Evolutionary conservation across 345 rosid species (phyloP), one percentile per base, ranked within the genome.

Genomic region (Viola odorata): DNA sequence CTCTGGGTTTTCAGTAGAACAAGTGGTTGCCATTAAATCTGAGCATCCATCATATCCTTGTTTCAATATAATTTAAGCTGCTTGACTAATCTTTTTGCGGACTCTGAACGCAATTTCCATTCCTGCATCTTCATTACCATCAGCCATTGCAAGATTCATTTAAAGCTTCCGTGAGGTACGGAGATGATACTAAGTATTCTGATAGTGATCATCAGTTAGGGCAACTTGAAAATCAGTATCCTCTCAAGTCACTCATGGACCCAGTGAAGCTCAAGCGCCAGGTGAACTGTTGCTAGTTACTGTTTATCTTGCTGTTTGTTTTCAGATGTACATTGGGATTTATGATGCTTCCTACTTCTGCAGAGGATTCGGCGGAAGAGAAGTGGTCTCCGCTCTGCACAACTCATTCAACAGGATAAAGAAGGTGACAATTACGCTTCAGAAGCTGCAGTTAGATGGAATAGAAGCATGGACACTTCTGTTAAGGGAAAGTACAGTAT

Each of bases 181-280:
- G 78, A 55, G 82, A 75, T 68, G 72, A 39, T 54, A 67, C 47
- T 54, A 74, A 62, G 51, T 53, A 47, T 67, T 68, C 73, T 47
- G 41, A 53, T 60, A 61, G 48, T 59, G 67, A 73, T 61, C 70
- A 58, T 63, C 71, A 15, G 60, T 62, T 64, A 54, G 79, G 37
- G 64, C 76, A 68, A 71, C 69, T 51, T 60, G 69, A 65, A 53
- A 71, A 17, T 63, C 73, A 70, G 56, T 50, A 67, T 67, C 68
- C 61, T 66, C 76, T 1, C 3, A 54, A 51, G 55, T 63, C 80
- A 41, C 59, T 78, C 60, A 60, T 78, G 69, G 82, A 64, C 81
- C 97, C 99, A 55, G 94, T 82, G 54, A 91, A 79, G 84, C 91
- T 80, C 65, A 81, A 80, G 76, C 96, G 99, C 71, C 73, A 56